A percentile compares a stretch with the other conserved stretches of the same genome.
phyloP scores from a whole-genome alignment of 768 basidiomycete species.

The Lactifluus echinatus region DNA sequence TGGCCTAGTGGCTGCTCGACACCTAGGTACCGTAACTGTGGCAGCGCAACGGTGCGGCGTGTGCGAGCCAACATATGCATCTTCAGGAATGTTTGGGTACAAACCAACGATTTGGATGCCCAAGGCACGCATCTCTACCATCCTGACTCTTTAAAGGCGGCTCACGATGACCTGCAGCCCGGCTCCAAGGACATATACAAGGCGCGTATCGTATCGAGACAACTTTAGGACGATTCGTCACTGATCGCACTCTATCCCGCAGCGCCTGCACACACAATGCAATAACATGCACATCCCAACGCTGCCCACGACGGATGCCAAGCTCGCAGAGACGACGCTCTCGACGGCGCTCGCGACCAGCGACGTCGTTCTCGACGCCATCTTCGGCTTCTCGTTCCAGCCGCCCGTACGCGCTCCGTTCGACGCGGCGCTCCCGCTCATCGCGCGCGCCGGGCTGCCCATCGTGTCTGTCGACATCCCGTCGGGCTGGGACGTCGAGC shows the following conservation, averaged over 20 bases:
- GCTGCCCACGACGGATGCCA: constrained; percentile 36
- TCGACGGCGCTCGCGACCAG: constrained; percentile 43
- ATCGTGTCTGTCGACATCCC: constrained; percentile 96
- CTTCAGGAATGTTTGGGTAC: constrained; percentile 84
- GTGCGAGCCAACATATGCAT: too few species aligned
- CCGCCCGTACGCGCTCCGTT: constrained; percentile 88
- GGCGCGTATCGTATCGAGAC: constrained; percentile 29
- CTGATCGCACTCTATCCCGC: neutral
- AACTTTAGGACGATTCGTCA: too few species aligned
- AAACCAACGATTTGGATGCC: constrained; percentile 86
- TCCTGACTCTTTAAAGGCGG: neutral
- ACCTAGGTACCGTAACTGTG: constrained; percentile 57
- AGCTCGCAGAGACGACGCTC: constrained; percentile 31
- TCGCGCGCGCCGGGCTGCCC: constrained; percentile 58
- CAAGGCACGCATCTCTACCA: constrained; percentile 45
- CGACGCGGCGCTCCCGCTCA: constrained; percentile 58
- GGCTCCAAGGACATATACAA: constrained; percentile 91
- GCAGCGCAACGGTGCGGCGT: neutral
- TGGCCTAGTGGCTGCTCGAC: constrained; percentile 91
- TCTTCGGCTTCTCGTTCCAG: constrained; percentile 97
- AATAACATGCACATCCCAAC: constrained; percentile 80
- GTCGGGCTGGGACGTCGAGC: constrained; percentile 92
- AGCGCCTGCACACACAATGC: constrained; percentile 83
- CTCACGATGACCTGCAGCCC: constrained; percentile 39
- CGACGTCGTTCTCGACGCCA: constrained; percentile 87